Percentiles rank a stretch among this genome's conserved stretches.
Evolutionary conservation across 148 eudicot species (phyloP).

Genomic region (Chenopodium album): DNA sequence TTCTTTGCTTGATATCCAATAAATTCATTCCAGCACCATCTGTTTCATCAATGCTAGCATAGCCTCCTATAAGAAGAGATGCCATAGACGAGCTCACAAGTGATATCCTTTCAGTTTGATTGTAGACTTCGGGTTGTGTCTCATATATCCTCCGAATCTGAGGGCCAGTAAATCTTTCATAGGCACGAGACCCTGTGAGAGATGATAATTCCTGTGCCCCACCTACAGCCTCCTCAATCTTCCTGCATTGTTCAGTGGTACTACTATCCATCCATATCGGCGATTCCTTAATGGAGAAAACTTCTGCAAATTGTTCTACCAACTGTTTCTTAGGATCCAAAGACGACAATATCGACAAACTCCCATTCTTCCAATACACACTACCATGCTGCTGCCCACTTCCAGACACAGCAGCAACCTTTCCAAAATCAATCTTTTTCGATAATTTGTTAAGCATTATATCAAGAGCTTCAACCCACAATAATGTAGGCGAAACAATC

Average conservation of each 20-base stretch:
- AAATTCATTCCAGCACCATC: constrained; percentile 99
- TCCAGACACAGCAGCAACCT: constrained; percentile 75
- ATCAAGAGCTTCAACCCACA: constrained; percentile 95
- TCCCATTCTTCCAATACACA: constrained; percentile 82
- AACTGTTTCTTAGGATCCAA: constrained; percentile 60
- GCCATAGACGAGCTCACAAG: constrained; percentile 91
- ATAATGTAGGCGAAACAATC: constrained; percentile 79
- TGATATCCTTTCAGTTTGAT: constrained; percentile 77
- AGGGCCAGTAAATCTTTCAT: constrained; percentile 80
- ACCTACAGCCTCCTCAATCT: constrained; percentile 82
- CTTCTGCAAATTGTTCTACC: constrained; percentile 60
- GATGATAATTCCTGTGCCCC: constrained; percentile 72
- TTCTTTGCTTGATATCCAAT: constrained; percentile 71
- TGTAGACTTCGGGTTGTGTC: constrained; percentile 62
- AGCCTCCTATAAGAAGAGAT: constrained; percentile 64
- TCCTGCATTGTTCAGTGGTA: constrained; percentile 87
- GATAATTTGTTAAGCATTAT: constrained; percentile 59
- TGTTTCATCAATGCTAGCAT: constrained; percentile 87
- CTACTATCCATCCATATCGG: constrained; percentile 98
- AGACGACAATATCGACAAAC: constrained; percentile 48
- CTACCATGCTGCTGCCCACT: constrained; percentile 97
- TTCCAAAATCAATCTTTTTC: constrained; percentile 58
- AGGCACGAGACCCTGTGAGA: constrained; percentile 80
- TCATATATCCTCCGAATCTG: constrained; percentile 77
- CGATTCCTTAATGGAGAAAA: constrained; percentile 68